Conservation (phyloP, 208 protist species). For the Leishmania major region DNA sequence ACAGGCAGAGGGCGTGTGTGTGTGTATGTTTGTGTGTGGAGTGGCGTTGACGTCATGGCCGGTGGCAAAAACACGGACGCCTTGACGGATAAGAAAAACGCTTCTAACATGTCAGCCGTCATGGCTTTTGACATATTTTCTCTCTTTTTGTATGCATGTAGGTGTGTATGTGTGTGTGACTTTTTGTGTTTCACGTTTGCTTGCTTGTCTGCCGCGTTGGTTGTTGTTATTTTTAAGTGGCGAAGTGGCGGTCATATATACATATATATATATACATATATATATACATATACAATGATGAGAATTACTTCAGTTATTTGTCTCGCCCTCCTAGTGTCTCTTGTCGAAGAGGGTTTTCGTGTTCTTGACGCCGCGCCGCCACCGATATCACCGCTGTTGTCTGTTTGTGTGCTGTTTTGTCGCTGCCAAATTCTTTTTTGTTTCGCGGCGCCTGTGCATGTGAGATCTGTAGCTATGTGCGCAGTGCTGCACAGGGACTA, state of each 20-base stretch:
- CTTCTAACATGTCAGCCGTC: neutral
- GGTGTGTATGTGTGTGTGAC: fast-evolving
- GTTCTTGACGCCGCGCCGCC: too few relatives aligned
- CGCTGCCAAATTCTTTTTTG: neutral
- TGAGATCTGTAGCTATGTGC: neutral
- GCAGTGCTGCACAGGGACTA: neutral
- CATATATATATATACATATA: too few relatives aligned
- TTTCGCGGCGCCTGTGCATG: neutral
- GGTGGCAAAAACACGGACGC: neutral
- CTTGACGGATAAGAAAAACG: neutral
- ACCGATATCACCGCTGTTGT: neutral
- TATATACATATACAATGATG: too few relatives aligned
- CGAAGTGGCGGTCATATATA: neutral
- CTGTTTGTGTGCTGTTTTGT: neutral
- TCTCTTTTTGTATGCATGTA: too few relatives aligned
- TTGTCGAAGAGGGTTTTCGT: neutral
- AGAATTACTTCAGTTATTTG: neutral
- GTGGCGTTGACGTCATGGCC: neutral
- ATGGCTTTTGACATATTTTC: neutral
- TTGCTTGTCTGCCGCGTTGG: neutral
- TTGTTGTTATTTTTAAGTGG: neutral
- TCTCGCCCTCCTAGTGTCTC: neutral
- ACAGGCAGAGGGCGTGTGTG: neutral
- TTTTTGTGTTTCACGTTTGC: neutral
- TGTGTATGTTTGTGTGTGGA: neutral